phyloP scores from a whole-genome alignment of 441 rosid species.

The Populus trichocarpa region DNA sequence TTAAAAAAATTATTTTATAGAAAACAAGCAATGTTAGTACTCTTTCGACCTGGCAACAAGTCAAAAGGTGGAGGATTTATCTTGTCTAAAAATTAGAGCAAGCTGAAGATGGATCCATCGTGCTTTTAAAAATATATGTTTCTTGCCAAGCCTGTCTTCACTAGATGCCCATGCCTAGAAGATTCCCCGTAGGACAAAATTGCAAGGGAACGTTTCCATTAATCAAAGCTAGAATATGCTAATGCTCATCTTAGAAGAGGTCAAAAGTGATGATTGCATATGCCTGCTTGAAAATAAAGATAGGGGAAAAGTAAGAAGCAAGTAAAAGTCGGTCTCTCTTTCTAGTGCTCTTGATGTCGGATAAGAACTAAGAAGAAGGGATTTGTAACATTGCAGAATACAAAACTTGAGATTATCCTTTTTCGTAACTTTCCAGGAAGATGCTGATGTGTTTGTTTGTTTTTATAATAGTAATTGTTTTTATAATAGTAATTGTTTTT shows the following conservation, averaged over 20 bases:
- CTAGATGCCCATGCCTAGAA: not conserved
- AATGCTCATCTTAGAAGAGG: slow-evolving; percentile 1
- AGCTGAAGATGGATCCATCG: not conserved
- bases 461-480: too few species aligned
- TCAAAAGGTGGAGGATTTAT: not conserved
- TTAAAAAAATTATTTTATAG: too few species aligned
- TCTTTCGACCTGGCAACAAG: not conserved
- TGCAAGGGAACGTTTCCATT: slow-evolving; percentile 7
- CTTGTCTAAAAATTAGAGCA: not conserved
- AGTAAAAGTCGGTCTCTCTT: not conserved
- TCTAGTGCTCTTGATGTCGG: not conserved
- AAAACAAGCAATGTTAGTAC: too few species aligned
- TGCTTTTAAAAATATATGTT: not conserved
- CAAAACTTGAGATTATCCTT: too few species aligned
- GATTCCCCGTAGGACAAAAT: not conserved
- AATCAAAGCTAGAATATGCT: slow-evolving; percentile 30
- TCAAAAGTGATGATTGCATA: too few species aligned
- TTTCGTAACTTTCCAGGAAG: too few species aligned
- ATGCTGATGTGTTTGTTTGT: too few species aligned
- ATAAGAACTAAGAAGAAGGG: not conserved
- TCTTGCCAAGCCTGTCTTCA: not conserved
- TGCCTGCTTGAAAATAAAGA: too few species aligned
- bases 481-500: too few species aligned
- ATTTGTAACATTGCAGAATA: not conserved
- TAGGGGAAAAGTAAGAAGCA: not conserved